phyloP scores from a whole-genome alignment of 345 rosid genomes.

The Crucihimalaya himalaica region DNA sequence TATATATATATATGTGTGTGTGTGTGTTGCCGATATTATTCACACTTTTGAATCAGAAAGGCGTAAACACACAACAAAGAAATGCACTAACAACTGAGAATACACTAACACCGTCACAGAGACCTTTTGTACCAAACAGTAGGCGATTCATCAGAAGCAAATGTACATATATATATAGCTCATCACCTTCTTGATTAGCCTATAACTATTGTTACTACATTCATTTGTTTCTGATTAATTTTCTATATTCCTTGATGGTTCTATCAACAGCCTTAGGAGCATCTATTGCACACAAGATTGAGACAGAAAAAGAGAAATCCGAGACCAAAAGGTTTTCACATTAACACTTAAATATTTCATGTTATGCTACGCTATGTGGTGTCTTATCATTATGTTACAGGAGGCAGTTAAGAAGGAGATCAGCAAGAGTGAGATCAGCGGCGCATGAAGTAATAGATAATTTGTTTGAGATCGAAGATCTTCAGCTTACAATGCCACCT shows the following conservation, averaged over 20 bases:
- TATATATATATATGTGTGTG: too few species aligned
- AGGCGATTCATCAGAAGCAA: conserved; percentile 30
- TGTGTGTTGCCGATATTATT: conserved; percentile 2
- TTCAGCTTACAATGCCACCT: conserved; percentile 30
- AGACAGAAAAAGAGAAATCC: conserved; percentile 49
- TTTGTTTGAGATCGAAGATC: conserved; percentile 64
- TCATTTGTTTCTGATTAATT: background rate
- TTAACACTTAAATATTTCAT: background rate
- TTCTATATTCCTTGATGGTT: background rate
- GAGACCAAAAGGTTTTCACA: conserved; percentile 62
- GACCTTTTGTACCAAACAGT: conserved; percentile 18
- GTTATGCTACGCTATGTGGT: background rate
- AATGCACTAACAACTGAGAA: conserved; percentile 10
- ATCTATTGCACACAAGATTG: conserved; percentile 40
- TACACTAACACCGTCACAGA: background rate
- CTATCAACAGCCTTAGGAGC: conserved; percentile 57
- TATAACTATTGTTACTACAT: background rate
- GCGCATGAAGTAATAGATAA: conserved; percentile 45
- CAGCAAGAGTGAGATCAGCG: conserved; percentile 53
- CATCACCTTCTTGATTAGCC: background rate
- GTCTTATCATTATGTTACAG: conserved; percentile 38
- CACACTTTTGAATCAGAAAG: background rate
- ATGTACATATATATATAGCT: conserved; percentile 26
- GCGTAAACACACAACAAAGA: conserved; percentile 17
- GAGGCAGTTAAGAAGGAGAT: conserved; percentile 60